Evolutionary conservation across 1,284 basidiomycete species (phyloP).

Genomic region (Fomitopsis palustris): DNA sequence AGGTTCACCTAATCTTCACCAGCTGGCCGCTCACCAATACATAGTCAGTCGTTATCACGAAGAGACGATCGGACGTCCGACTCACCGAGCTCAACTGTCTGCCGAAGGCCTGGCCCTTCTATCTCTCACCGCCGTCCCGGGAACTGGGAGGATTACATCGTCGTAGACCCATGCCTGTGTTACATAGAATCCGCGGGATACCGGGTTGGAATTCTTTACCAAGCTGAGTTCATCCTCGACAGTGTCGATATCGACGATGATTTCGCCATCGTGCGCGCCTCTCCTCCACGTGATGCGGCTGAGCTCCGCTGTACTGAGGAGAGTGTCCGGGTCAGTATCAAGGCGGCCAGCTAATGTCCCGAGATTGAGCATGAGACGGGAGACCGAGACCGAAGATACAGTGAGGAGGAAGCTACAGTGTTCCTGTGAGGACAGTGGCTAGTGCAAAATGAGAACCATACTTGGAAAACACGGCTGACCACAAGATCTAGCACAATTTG

Average conservation of each 20-base stretch:
- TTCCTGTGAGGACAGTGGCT: neutral
- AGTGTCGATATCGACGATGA: conserved; percentile 33
- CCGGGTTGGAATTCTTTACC: neutral
- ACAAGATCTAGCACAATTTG: neutral
- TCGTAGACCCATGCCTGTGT: neutral
- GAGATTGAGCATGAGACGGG: conserved; percentile 22
- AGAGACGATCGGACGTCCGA: too few species aligned
- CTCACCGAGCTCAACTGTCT: neutral
- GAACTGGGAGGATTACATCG: neutral
- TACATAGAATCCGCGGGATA: neutral
- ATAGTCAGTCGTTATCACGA: too few species aligned
- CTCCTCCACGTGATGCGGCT: conserved; percentile 28
- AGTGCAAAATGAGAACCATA: neutral
- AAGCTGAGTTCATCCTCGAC: neutral
- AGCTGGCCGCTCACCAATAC: too few species aligned
- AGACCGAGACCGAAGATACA: conserved; percentile 17
- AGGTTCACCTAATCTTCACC: too few species aligned
- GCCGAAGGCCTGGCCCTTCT: too few species aligned
- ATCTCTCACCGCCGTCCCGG: neutral
- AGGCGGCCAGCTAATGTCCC: conserved; percentile 21
- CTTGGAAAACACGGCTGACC: neutral
- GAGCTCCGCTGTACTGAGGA: conserved; percentile 23
- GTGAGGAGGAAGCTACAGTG: conserved; percentile 5
- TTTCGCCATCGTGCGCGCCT: conserved; percentile 36
- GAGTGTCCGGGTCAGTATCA: conserved; percentile 14